A percentile compares a stretch with the other conserved stretches of the same genome.
phyloP scores from a whole-genome alignment of 805 yeast genomes.

The Kodamaea lidongshanica region DNA sequence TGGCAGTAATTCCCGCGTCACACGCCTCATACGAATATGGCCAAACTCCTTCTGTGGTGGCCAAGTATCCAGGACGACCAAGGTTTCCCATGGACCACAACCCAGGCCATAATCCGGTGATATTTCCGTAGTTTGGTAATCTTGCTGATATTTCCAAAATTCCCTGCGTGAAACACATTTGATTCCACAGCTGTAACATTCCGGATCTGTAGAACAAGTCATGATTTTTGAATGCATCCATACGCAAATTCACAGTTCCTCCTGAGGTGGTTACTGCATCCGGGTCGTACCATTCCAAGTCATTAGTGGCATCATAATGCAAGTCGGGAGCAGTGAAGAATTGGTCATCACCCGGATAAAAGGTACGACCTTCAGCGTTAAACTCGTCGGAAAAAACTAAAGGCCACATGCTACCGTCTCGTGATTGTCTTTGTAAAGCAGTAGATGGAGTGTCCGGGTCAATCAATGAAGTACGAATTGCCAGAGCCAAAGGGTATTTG shows the following conservation, averaged over 20 bases:
- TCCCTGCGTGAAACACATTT: slow-evolving; percentile 85
- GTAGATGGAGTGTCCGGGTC: slow-evolving; percentile 38
- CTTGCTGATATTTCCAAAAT: slow-evolving; percentile 66
- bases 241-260: slow-evolving; percentile 29
- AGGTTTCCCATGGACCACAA: slow-evolving; percentile 91
- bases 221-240: slow-evolving; percentile 50
- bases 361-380: slow-evolving; percentile 38
- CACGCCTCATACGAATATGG: slow-evolving; percentile 84
- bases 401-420: slow-evolving; percentile 28
- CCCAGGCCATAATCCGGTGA: slow-evolving; percentile 94
- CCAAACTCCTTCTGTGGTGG: slow-evolving; percentile 91
- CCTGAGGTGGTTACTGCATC: slow-evolving; percentile 37
- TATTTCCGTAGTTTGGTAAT: slow-evolving; percentile 72
- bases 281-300: slow-evolving; percentile 42
- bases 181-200: slow-evolving; percentile 90
- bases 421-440: slow-evolving; percentile 17
- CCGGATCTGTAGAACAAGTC: slow-evolving; percentile 79
- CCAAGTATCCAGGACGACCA: slow-evolving; percentile 85
- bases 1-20: slow-evolving; percentile 92
- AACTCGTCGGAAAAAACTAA: slow-evolving; percentile 39
- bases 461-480: slow-evolving; percentile 30
- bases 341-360: slow-evolving; percentile 41
- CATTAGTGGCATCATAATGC: slow-evolving; percentile 37
- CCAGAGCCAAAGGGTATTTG: slow-evolving; percentile 30
- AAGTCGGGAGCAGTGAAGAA: slow-evolving; percentile 37